Evolutionary conservation across 108 stramenopile species (phyloP), one percentile per base, ranked within the genome.

Genomic region (Halocafeteria seosinensis): DNA sequence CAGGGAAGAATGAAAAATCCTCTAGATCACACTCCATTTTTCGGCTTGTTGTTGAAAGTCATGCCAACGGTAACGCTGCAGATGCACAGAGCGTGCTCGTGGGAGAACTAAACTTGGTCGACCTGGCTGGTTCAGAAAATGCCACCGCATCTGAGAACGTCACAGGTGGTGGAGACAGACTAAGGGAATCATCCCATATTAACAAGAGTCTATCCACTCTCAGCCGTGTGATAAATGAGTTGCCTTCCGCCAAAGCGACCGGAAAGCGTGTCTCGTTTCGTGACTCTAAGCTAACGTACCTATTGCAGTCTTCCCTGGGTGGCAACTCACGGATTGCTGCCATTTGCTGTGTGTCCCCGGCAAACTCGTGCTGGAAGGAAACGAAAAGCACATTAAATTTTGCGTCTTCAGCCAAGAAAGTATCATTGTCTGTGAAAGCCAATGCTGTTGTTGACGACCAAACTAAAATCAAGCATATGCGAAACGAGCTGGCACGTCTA

Each of bases 171-270:
- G 96, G 96, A 9, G 84, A 87, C 32, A 84, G 95, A 35, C 90
- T 86, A 66, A 91, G 91, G 78, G 98, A 99, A 66, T 95, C 94
- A 26, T 94, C 89, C 32, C 90, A 91, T 69, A 99, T 99, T 79
- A 99, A 99, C 75, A 83, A 90, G 64, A 85, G 84, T 24, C 84
- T 98, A 24, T 85, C 94, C 67, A 84, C 91, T 3, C 64, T 98
- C 71, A 70, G 82, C 27, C 73, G 74, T 27, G 87, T 89, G 6
- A 88, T 91, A 61, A 77, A 83, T 65, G 78, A 83, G 55, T 65
- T 91, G 5, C 63, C 32, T 9, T 0, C 24, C 38, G 37, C 55
- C 27, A 28, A 30, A 34, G 38, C 9, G 9, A 8, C 9, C 51
- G 24, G 26, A 3, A 37, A 21, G n/a, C 29, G 76, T 52, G 75